Evolutionary conservation across 441 rosid species (phyloP).

Genomic region (Raphanus hybrid): DNA sequence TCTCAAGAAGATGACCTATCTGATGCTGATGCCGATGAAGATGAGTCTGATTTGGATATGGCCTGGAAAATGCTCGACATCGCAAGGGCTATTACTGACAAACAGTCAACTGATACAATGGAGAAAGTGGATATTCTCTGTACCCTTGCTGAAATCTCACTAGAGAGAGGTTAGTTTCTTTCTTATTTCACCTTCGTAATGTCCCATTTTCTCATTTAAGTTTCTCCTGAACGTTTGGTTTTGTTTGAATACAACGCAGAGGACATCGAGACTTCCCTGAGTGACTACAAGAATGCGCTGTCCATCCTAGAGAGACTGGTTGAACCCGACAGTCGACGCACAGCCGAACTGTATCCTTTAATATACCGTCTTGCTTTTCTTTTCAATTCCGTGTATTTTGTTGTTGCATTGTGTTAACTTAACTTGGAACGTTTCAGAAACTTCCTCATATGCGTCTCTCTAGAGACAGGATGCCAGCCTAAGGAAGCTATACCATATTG

Average conservation of each 20-base stretch:
- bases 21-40: conserved; percentile 76
- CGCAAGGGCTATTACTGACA: conserved; percentile 89
- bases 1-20: conserved; percentile 29
- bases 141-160: conserved; percentile 78
- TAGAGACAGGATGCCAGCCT: conserved; percentile 81
- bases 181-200: not conserved
- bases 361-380: not conserved
- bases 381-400: conserved; percentile 1
- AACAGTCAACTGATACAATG: conserved; percentile 61
- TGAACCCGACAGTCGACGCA: conserved; percentile 82
- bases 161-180: conserved; percentile 77
- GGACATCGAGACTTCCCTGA: conserved; percentile 91
- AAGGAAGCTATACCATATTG: conserved; percentile 83
- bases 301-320: conserved; percentile 74
- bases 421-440: conserved; percentile 61
- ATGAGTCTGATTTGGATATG: conserved; percentile 88
- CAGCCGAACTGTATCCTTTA: conserved; percentile 93
- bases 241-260: conserved; percentile 50
- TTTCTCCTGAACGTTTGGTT: not conserved
- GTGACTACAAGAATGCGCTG: conserved; percentile 80
- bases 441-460: conserved; percentile 82
- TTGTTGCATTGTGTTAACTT: conserved; percentile 41
- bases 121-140: conserved; percentile 88
- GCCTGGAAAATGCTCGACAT: conserved; percentile 96
- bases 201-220: conserved; percentile 3